These are phyloP conservation scores for Neospermospora avenae DNA, from an alignment of 2,329 filamentous ascomycete species.

Conservation along the genomic window DNA sequence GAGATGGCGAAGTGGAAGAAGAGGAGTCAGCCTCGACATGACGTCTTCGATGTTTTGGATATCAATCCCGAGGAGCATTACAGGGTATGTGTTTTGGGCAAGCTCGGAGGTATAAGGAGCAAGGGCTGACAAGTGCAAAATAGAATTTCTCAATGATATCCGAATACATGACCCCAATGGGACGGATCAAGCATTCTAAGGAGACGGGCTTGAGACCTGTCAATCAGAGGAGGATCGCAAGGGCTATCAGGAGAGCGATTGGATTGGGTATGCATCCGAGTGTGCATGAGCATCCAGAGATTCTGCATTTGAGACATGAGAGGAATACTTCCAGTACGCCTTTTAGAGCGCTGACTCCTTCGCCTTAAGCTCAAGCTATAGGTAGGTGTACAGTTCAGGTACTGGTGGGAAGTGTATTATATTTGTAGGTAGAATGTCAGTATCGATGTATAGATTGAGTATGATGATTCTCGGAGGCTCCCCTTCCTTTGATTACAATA, in stretches of 20 bases:
- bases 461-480: no score
- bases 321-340: conserved; percentile 5
- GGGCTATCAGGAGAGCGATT: conserved; percentile 84
- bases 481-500: no score
- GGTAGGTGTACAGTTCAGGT: neutral
- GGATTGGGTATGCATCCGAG: conserved; percentile 90
- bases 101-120: neutral
- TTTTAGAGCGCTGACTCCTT: neutral
- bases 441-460: no score
- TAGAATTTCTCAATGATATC: conserved; percentile 93
- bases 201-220: conserved; percentile 78
- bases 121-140: conserved; percentile 57
- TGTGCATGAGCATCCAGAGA: conserved; percentile 83
- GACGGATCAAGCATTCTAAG: conserved; percentile 74
- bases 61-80: conserved; percentile 83
- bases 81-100: conserved; percentile 58
- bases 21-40: conserved; percentile 51
- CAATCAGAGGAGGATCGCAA: conserved; percentile 91
- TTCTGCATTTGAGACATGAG: conserved; percentile 45
- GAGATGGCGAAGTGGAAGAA: conserved; percentile 82
- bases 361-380: neutral
- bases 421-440: no score
- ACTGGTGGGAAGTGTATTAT: no score
- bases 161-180: conserved; percentile 81
- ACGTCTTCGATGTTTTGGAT: conserved; percentile 76